Evolutionary conservation across 2,329 filamentous ascomycete species (phyloP).

Genomic region (Tolypocladium capitatum): DNA sequence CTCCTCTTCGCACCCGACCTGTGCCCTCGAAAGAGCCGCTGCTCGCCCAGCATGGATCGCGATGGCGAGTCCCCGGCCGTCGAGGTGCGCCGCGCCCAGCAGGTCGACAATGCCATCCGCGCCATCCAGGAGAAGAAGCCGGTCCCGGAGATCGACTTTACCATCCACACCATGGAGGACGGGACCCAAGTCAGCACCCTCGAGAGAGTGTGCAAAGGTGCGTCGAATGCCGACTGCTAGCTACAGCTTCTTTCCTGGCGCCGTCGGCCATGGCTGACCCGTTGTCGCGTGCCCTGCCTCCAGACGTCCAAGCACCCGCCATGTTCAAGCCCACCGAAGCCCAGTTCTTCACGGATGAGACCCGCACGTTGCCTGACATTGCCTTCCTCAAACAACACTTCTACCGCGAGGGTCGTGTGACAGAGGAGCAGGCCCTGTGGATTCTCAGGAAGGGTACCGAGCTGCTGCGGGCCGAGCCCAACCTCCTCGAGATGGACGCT

Average conservation of each 20-base stretch:
- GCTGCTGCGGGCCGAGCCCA: conserved; percentile 78
- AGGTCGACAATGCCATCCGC: conserved; percentile 80
- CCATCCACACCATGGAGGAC: conserved; percentile 97
- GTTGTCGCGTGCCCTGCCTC: conserved; percentile 1
- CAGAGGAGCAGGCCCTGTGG: conserved; percentile 93
- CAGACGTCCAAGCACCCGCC: conserved; percentile 95
- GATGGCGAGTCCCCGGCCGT: conserved; percentile 23
- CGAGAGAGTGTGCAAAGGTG: conserved; percentile 98
- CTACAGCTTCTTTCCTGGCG: background rate
- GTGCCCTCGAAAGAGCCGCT: background rate
- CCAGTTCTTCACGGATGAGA: conserved; percentile 81
- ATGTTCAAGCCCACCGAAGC: conserved; percentile 86
- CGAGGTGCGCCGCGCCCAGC: conserved; percentile 38
- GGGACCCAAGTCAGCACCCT: conserved; percentile 86
- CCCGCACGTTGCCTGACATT: conserved; percentile 80
- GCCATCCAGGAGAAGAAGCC: conserved; percentile 93
- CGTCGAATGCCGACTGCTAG: conserved; percentile 10
- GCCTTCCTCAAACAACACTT: conserved; percentile 96
- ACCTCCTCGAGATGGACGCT: conserved; percentile 96
- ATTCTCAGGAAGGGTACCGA: conserved; percentile 84
- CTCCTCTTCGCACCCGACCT: background rate
- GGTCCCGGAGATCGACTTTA: conserved; percentile 95
- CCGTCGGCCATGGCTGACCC: conserved; percentile 4
- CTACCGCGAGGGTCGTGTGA: conserved; percentile 91
- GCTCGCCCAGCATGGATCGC: conserved; percentile 32